Conservation (phyloP, 1,284 basidiomycete species). For the Prillingera fragicola region DNA sequence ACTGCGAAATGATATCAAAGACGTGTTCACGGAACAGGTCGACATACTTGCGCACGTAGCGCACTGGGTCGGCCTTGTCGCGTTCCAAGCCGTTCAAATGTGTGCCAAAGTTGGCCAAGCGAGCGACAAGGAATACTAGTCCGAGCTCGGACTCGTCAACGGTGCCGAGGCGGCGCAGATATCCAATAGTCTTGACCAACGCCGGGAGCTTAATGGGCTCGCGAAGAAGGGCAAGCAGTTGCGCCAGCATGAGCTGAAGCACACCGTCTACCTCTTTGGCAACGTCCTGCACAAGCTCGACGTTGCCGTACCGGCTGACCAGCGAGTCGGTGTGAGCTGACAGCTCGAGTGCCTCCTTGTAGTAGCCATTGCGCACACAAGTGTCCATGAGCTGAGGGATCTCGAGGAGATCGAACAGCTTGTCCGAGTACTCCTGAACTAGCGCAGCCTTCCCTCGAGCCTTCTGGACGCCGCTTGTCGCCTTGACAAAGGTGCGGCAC, state of each 20-base stretch:
- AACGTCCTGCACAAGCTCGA: constrained; percentile 55
- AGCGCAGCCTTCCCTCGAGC: constrained; percentile 67
- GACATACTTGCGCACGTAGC: constrained; percentile 78
- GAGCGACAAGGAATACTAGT: constrained; percentile 62
- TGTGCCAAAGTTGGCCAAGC: constrained; percentile 55
- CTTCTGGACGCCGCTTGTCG: constrained; percentile 56
- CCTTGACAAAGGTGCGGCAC: constrained; percentile 59
- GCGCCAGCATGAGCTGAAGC: constrained; percentile 49
- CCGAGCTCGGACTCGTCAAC: constrained; percentile 61
- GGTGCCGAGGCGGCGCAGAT: constrained; percentile 70
- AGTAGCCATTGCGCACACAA: constrained; percentile 83
- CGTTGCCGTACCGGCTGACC: constrained; percentile 48
- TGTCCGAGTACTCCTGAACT: constrained; percentile 83
- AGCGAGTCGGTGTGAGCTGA: constrained; percentile 60
- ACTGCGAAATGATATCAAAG: constrained; percentile 86
- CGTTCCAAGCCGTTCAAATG: constrained; percentile 46
- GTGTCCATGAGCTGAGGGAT: constrained; percentile 84
- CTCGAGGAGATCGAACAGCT: constrained; percentile 82
- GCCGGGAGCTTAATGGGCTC: constrained; percentile 82
- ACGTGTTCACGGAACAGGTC: constrained; percentile 88
- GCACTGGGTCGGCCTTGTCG: constrained; percentile 60
- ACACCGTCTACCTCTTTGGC: constrained; percentile 69
- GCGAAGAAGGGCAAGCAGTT: constrained; percentile 70
- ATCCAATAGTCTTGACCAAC: constrained; percentile 78
- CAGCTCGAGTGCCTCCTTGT: constrained; percentile 80